A percentile compares a stretch with the other conserved stretches of the same genome.
Conservation (phyloP, 2,329 filamentous ascomycete genomes). For the Monosporascus sp. region DNA sequence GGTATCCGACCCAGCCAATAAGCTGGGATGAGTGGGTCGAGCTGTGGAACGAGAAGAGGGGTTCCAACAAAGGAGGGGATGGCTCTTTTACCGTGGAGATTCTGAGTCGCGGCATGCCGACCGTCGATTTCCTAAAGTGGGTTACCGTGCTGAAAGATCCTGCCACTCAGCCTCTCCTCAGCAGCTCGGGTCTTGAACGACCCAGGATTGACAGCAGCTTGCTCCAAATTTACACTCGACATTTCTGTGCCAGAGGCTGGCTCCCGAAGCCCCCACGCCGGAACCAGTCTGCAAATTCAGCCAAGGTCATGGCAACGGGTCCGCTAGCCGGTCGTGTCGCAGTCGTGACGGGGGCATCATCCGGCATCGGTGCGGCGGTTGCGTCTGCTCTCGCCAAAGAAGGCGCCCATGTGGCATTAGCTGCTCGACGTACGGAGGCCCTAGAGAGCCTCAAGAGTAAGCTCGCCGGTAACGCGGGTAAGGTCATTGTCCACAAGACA, state of each 20-base stretch:
- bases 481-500: conserved; percentile 63
- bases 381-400: conserved; percentile 62
- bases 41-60: conserved; percentile 67
- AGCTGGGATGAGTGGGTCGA: conserved; percentile 69
- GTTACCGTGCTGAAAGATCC: conserved; percentile 71
- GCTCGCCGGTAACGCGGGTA: conserved; percentile 51
- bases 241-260: conserved; percentile 79
- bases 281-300: conserved; percentile 21
- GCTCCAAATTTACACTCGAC: conserved; percentile 72
- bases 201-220: conserved; percentile 64
- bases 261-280: conserved; percentile 56
- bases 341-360: conserved; percentile 73
- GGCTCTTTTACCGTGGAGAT: conserved; percentile 74
- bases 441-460: conserved; percentile 62
- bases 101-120: conserved; percentile 75
- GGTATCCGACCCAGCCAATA: conserved; percentile 63
- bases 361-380: conserved; percentile 72
- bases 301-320: conserved; percentile 38
- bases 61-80: conserved; percentile 57
- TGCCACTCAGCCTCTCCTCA: conserved; percentile 56
- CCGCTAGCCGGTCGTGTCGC: conserved; percentile 65
- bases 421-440: conserved; percentile 63
- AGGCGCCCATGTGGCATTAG: conserved; percentile 67
- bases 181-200: conserved; percentile 48
- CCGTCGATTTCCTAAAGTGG: conserved; percentile 61